phyloP scores from a whole-genome alignment of 2,329 filamentous ascomycete species.

The Aspergillus caelatus region DNA sequence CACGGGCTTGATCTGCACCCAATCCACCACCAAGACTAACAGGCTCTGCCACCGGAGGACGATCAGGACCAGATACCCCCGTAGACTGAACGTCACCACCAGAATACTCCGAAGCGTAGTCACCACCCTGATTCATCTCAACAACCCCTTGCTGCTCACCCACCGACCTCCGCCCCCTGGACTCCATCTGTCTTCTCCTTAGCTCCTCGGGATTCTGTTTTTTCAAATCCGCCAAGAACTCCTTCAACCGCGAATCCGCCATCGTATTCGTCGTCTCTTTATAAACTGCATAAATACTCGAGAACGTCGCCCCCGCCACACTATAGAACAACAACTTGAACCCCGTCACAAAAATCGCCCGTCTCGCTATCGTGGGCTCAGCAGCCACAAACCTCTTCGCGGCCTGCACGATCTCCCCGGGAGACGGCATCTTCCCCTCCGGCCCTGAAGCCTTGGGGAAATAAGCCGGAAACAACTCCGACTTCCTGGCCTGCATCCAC shows the following conservation, averaged over 20 bases:
- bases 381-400: constrained; percentile 7
- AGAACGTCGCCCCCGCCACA: constrained; percentile 5
- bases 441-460: neutral
- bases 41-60: neutral
- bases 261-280: constrained; percentile 16
- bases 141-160: neutral
- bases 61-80: neutral
- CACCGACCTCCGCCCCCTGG: constrained; percentile 10
- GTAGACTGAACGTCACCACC: neutral
- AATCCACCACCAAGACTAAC: neutral
- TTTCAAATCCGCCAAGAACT: constrained; percentile 24
- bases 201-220: constrained; percentile 25
- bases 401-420: constrained; percentile 1
- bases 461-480: constrained; percentile 9
- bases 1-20: constrained; percentile 14
- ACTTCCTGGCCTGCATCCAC: constrained; percentile 16
- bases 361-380: constrained; percentile 12
- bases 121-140: constrained; percentile 8
- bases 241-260: constrained; percentile 27
- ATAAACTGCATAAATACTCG: constrained; percentile 15
- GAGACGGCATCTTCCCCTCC: neutral
- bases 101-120: neutral
- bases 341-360: neutral
- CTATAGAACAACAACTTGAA: constrained; percentile 23
- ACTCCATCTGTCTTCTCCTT: constrained; percentile 22